Base-by-base conservation (phyloP, 345 rosid species). In the Durio zibethinus region DNA sequence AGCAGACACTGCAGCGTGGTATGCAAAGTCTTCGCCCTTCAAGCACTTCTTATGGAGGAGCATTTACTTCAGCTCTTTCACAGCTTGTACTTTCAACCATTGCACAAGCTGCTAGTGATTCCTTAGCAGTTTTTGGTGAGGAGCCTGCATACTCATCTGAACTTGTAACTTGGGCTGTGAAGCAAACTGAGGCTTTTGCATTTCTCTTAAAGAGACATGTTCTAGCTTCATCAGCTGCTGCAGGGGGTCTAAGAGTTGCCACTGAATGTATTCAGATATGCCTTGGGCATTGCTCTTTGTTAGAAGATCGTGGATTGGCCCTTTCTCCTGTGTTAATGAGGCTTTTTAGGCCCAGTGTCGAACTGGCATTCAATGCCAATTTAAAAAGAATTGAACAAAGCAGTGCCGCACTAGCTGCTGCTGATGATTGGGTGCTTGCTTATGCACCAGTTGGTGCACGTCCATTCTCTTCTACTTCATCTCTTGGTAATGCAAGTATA, bases 121-220 rank as follows among this genome's bases (percentile, higher is more conserved):
- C 96, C 76, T 80, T 86, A 74, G 86, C 93, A 9, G 92, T 90
- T 67, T 93, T 90, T 20, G 92, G 94, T 0, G 92, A 92, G 82
- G 98, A 95, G 74, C 90, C 94, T 18, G 90, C 98, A 10, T 92
- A 88, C 76, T 77, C 92, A 10, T 95, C 98, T 0, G 98, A 95
- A 88, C 94, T 95, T 42, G 97, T 95, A 47, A 90, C 99, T 68
- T 95, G 98, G 99, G 93, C 97, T 38, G 97, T 92, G 60, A 93
- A 89, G 80, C 90, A 91, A 85, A 88, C 90, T 0, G 94, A 92
- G 63, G 78, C 78, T 0, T 89, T 89, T 23, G 91, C 94, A 75
- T 78, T 83, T 72, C 83, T 93, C 54, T 82, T 92, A 4, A 86
- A 93, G 84, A 84, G 91, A 75, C 92, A 91, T 67, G 87, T 89